Conservation (phyloP, 805 yeast species). For the Nakazawaea holstii region DNA sequence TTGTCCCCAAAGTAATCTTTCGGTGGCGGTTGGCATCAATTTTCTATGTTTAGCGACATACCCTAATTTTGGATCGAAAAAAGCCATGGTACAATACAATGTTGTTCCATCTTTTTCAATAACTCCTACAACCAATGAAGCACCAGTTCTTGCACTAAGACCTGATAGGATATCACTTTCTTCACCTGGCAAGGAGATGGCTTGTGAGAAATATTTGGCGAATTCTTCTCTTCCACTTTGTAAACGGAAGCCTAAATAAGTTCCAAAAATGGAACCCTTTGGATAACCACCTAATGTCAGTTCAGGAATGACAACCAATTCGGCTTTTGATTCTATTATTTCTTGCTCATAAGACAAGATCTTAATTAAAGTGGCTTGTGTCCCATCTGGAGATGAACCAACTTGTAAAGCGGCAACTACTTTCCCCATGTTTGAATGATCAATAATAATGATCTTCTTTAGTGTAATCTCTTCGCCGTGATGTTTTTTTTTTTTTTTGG, state of each 20-base stretch:
- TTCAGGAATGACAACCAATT: constrained; percentile 39
- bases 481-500: no score
- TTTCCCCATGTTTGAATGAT: constrained; percentile 8
- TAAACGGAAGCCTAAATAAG: constrained; percentile 35
- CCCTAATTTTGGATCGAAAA: constrained; percentile 32
- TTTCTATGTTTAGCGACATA: constrained; percentile 38
- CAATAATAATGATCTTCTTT: background rate
- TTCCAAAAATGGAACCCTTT: constrained; percentile 36
- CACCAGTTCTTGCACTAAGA: constrained; percentile 27
- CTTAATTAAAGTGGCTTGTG: constrained; percentile 30
- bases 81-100: constrained; percentile 35
- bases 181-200: constrained; percentile 30
- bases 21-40: constrained; percentile 38
- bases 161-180: constrained; percentile 29
- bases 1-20: constrained; percentile 39
- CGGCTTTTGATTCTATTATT: constrained; percentile 25
- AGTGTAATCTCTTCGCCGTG: no score
- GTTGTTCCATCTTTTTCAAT: constrained; percentile 34
- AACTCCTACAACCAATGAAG: constrained; percentile 33
- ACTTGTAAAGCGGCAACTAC: constrained; percentile 39
- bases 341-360: constrained; percentile 33
- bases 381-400: constrained; percentile 33
- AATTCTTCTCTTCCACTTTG: constrained; percentile 36
- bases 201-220: constrained; percentile 27
- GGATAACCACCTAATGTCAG: constrained; percentile 43